Conservation (phyloP, 2,329 filamentous ascomycete genomes). For the Claviceps maximensis region DNA sequence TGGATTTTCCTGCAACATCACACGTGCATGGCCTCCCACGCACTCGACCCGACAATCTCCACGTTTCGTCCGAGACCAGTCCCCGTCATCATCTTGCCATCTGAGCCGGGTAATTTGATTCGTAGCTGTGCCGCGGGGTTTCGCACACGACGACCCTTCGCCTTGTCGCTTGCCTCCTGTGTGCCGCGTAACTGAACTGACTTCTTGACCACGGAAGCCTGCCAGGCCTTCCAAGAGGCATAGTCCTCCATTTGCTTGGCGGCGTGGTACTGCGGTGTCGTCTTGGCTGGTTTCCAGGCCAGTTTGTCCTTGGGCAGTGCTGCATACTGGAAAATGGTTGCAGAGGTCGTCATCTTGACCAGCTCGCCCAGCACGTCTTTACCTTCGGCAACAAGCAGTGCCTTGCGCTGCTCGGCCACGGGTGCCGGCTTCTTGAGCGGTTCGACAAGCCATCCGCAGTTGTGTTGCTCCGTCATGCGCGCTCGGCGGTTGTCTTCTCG, state of each 20-base stretch:
- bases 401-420: slow-evolving; percentile 34
- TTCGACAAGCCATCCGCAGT: slow-evolving; percentile 47
- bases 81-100: slow-evolving; percentile 30
- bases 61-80: slow-evolving; percentile 22
- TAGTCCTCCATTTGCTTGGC: slow-evolving; percentile 53
- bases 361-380: slow-evolving; percentile 52
- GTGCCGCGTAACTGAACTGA: slow-evolving; percentile 25
- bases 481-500: slow-evolving; percentile 53
- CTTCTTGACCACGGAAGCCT: slow-evolving; percentile 41
- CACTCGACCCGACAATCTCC: slow-evolving; percentile 37
- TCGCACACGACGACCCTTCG: slow-evolving; percentile 8
- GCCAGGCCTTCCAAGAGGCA: slow-evolving; percentile 47
- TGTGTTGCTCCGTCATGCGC: slow-evolving; percentile 41
- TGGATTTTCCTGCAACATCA: slow-evolving; percentile 5
- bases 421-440: slow-evolving; percentile 38
- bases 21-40: slow-evolving; percentile 41
- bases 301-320: slow-evolving; percentile 44
- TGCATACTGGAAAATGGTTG: slow-evolving; percentile 46
- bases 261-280: slow-evolving; percentile 52
- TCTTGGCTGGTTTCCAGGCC: slow-evolving; percentile 51
- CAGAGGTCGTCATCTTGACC: slow-evolving; percentile 43
- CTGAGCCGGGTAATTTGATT: slow-evolving; percentile 33
- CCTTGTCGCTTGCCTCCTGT: slow-evolving; percentile 8
- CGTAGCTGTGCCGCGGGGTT: slow-evolving; percentile 33
- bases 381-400: slow-evolving; percentile 45